A percentile compares a stretch with the other conserved stretches of the same genome.
phyloP scores from a whole-genome alignment of 352 stramenopile species.

The Phytophthora cactorum region DNA sequence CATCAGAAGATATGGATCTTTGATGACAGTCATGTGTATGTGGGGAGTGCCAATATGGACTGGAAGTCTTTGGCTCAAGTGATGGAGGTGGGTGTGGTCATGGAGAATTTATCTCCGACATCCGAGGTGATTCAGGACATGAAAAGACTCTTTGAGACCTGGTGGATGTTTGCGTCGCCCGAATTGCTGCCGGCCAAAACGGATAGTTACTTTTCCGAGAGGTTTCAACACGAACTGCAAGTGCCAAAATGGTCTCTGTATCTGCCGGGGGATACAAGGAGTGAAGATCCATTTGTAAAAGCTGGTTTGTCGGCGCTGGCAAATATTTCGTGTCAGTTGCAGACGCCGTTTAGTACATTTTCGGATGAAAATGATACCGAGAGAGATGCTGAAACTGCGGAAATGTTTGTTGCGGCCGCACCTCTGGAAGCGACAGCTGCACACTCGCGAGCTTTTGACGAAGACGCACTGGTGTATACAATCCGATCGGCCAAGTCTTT shows the following conservation, averaged over 20 bases:
- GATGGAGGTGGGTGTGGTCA: constrained; percentile 82
- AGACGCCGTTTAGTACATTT: constrained; percentile 23
- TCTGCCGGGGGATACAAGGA: constrained; percentile 39
- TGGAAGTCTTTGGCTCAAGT: constrained; percentile 87
- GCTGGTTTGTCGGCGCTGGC: constrained; percentile 47
- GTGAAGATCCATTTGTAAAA: constrained; percentile 56
- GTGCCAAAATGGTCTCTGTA: constrained; percentile 71
- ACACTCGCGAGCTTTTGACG: constrained; percentile 64
- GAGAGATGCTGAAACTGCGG: background rate
- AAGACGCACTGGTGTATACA: constrained; percentile 77
- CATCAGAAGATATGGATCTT: constrained; percentile 89
- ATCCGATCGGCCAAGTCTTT: constrained; percentile 61
- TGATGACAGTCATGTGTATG: constrained; percentile 66
- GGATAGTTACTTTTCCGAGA: constrained; percentile 57
- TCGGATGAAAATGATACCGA: constrained; percentile 6
- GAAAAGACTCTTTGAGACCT: constrained; percentile 71
- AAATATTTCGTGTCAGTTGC: constrained; percentile 67
- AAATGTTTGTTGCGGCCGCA: constrained; percentile 70
- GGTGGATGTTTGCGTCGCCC: constrained; percentile 67
- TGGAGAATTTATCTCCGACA: constrained; percentile 48
- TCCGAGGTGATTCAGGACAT: constrained; percentile 59
- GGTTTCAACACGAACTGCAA: constrained; percentile 59
- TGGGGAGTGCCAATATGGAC: constrained; percentile 88
- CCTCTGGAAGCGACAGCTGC: constrained; percentile 63
- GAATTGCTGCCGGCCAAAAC: constrained; percentile 39